Percentiles rank a stretch among this genome's conserved stretches.
phyloP scores from a whole-genome alignment of 192 early-diverging fungal species.

The Entophlyctis luteolus region DNA sequence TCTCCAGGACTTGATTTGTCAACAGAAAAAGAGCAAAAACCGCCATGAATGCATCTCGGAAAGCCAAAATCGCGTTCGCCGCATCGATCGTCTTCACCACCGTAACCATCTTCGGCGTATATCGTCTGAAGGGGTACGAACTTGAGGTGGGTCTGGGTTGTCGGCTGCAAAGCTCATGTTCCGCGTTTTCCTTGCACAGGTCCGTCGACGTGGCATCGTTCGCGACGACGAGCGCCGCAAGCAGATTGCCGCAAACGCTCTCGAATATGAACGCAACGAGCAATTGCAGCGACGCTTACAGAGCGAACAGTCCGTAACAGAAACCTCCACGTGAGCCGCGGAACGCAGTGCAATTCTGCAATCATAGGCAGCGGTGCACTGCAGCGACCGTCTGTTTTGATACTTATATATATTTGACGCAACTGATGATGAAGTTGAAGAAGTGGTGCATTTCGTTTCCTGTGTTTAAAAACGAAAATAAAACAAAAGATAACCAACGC shows the following conservation, averaged over 20 bases:
- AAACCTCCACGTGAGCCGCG: conserved; percentile 7
- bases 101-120: conserved; percentile 15
- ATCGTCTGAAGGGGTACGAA: conserved; percentile 18
- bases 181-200: not conserved
- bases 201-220: conserved; percentile 10
- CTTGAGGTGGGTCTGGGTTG: not conserved
- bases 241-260: conserved; percentile 16
- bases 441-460: too few relatives aligned
- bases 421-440: too few relatives aligned
- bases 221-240: conserved; percentile 19
- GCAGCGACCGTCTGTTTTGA: too few relatives aligned
- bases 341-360: too few relatives aligned
- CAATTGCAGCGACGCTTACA: conserved; percentile 3
- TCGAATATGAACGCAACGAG: conserved; percentile 25
- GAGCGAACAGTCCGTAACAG: conserved; percentile 10
- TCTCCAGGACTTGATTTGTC: too few relatives aligned
- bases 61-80: conserved; percentile 2
- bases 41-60: not conserved
- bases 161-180: not conserved
- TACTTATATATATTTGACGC: too few relatives aligned
- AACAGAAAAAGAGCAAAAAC: not conserved
- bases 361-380: too few relatives aligned
- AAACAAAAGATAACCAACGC: too few relatives aligned
- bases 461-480: too few relatives aligned
- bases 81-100: conserved; percentile 25